Evolutionary conservation across 2,329 filamentous ascomycete genomes (phyloP).

Genomic region (Emergomyces orientalis): DNA sequence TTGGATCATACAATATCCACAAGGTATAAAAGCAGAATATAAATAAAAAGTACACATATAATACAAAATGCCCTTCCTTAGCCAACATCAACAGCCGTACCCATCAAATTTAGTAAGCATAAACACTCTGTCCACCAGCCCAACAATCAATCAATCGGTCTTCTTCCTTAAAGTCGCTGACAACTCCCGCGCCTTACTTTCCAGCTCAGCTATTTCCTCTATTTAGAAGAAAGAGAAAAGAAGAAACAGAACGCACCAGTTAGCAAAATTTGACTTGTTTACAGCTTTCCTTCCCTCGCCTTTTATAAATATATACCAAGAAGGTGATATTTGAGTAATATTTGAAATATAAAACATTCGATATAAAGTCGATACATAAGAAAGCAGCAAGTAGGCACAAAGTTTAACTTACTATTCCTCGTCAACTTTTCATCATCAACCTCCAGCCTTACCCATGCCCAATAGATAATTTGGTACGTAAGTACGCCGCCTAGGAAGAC

Average conservation of each 20-base stretch:
- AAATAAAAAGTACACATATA: not conserved
- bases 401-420: constrained; percentile 32
- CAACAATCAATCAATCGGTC: not conserved
- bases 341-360: not conserved
- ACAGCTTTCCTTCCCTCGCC: no score
- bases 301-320: not conserved
- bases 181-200: constrained; percentile 29
- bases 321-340: not conserved
- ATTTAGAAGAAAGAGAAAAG: not conserved
- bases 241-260: not conserved
- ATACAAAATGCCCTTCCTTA: not conserved
- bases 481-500: constrained; percentile 41
- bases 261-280: not conserved
- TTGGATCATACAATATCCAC: not conserved
- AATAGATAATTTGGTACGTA: constrained; percentile 42
- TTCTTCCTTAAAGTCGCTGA: constrained; percentile 12
- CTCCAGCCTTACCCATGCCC: constrained; percentile 41
- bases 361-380: not conserved
- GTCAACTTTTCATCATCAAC: constrained; percentile 36
- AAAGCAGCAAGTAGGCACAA: not conserved
- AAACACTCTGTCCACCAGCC: not conserved
- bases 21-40: not conserved
- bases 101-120: not conserved
- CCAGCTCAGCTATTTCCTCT: constrained; percentile 29
- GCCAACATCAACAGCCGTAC: not conserved